Base-by-base conservation (phyloP, 495 filamentous ascomycete genomes). In the Baudoinia panamericana region DNA sequence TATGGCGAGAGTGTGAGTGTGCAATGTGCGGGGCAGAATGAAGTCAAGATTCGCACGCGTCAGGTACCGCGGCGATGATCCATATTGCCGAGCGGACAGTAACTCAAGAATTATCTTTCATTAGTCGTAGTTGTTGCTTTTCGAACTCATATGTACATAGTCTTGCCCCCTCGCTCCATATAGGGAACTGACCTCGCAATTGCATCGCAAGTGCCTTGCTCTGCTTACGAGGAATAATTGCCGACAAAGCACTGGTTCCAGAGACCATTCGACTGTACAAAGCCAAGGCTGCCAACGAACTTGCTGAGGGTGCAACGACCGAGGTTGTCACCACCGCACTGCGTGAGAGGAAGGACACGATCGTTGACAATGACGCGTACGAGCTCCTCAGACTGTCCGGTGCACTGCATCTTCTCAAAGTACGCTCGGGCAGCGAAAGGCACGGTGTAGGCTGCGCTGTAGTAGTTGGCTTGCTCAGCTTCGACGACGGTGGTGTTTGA, bases 281-380 rank as follows among this genome's bases (percentile, higher is more conserved):
- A 93, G 19, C 59, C 68, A 54, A 90, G 61, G 30, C 77, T 78
- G 21, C 76, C 60, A 6, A 92, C 70, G 57, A 84, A 93, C 12
- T 60, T 64, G 42, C 58, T 59, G 34, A 83, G 48, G 30, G 43
- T 67, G 57, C 85, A 93, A 21, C 80, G 61, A 1, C 84, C 84
- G 29, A 73, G 48, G 39, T 51, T 39, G 64, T 92, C 83, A 5
- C 62, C 75, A 2, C 60, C 64, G 57, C 85, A 93, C 15, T 65
- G 72, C 47, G 71, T 63, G 54, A 90, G 48, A 4, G 73, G 76
- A 37, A 84, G 60, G 8, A 93, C 82, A 25, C 83, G 67, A 52
- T 86, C 82, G 62, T 93, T 93, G 8, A 93, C 66, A 35, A 93
- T 51, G 1, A 87, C 68, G 9, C 85, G 66, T 5, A 93, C 80